These are phyloP conservation scores for Nepenthes mirabilis DNA, from an alignment of 148 eudicot species.

Conservation along the genomic window DNA sequence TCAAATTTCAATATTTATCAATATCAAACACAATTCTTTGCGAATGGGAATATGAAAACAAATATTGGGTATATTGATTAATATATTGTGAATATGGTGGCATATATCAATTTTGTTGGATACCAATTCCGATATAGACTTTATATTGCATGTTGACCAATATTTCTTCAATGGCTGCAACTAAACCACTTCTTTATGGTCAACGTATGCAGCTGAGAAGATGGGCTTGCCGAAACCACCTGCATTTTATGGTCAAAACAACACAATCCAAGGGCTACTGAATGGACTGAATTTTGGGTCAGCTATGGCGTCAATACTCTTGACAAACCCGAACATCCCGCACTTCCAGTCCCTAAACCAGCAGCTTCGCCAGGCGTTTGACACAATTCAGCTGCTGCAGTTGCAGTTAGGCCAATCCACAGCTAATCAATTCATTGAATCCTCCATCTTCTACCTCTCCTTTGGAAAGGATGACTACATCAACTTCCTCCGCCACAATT, in stretches of 20 bases:
- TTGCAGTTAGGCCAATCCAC: slow-evolving; percentile 29
- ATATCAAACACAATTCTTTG: too few species aligned
- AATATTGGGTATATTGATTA: too few species aligned
- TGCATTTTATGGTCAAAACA: slow-evolving; percentile 51
- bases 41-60: too few species aligned
- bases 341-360: slow-evolving; percentile 50
- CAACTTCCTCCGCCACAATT: slow-evolving; percentile 20
- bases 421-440: slow-evolving; percentile 18
- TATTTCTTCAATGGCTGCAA: background rate
- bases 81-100: too few species aligned
- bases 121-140: too few species aligned
- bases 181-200: background rate
- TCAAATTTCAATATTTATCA: too few species aligned
- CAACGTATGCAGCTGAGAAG: slow-evolving; percentile 32
- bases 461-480: slow-evolving; percentile 59
- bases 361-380: slow-evolving; percentile 46
- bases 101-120: too few species aligned
- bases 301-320: slow-evolving; percentile 34
- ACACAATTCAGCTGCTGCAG: slow-evolving; percentile 44
- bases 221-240: slow-evolving; percentile 32
- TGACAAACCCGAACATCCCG: slow-evolving; percentile 10
- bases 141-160: background rate
- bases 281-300: slow-evolving; percentile 49
- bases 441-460: slow-evolving; percentile 58
- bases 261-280: slow-evolving; percentile 28